These are phyloP conservation scores for Microdochium trichocladiopsis DNA, from an alignment of 2,329 filamentous ascomycete species.

Conservation along the genomic window DNA sequence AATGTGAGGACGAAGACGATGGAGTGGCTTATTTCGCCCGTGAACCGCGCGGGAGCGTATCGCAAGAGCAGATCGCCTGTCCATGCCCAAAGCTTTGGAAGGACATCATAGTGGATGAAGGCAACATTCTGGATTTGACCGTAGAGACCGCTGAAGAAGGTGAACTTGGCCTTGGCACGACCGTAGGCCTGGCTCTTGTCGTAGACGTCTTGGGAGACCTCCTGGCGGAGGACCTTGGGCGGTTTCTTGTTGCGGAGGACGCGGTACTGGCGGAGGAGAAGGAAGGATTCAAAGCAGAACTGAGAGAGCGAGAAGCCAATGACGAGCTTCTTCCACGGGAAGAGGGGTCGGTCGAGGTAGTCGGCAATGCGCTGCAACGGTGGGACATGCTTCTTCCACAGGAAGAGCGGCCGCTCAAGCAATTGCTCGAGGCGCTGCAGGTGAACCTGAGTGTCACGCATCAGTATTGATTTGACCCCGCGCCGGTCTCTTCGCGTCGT, in stretches of 20 bases:
- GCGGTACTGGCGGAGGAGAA: conserved; percentile 84
- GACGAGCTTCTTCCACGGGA: conserved; percentile 97
- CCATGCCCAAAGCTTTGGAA: conserved; percentile 83
- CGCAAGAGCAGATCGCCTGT: conserved; percentile 67
- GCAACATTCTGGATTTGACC: conserved; percentile 81
- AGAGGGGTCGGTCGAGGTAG: conserved; percentile 82
- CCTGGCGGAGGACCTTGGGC: conserved; percentile 79
- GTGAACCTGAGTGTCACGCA: background rate
- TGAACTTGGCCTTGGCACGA: conserved; percentile 89
- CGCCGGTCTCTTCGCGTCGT: too few species aligned
- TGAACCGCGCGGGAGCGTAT: conserved; percentile 71
- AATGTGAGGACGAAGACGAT: conserved; percentile 88
- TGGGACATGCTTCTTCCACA: conserved; percentile 88
- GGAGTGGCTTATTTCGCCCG: conserved; percentile 88
- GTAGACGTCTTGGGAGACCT: conserved; percentile 84
- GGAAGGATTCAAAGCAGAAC: conserved; percentile 82
- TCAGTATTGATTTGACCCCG: too few species aligned
- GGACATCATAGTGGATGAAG: conserved; percentile 84
- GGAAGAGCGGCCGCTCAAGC: conserved; percentile 87
- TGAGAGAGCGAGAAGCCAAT: conserved; percentile 90
- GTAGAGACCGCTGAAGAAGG: conserved; percentile 74
- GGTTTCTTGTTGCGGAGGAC: conserved; percentile 73
- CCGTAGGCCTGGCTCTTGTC: conserved; percentile 96
- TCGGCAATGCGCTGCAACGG: conserved; percentile 60
- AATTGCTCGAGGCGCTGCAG: conserved; percentile 66